A percentile compares a stretch with the other conserved stretches of the same genome.
These are phyloP conservation scores for Elsinoe fawcettii DNA, from an alignment of 2,329 filamentous ascomycete species.

Conservation along the genomic window DNA sequence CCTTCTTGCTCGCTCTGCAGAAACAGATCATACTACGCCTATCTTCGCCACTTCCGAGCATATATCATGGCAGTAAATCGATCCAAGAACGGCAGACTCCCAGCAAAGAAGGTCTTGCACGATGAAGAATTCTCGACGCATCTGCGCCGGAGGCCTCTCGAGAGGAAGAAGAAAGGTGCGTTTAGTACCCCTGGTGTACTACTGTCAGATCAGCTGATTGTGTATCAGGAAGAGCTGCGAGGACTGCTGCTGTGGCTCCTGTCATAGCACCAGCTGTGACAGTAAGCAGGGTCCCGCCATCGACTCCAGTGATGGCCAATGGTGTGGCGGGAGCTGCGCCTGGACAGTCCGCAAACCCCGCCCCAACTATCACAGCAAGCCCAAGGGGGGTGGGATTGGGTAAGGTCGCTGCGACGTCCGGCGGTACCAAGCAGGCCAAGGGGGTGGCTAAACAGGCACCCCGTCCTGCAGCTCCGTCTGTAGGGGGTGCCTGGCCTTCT, in stretches of 20 bases:
- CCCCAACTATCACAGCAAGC: too few relatives aligned
- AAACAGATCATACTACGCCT: conserved; percentile 5
- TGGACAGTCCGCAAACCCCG: not conserved
- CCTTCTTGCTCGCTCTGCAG: conserved; percentile 15
- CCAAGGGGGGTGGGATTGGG: not conserved
- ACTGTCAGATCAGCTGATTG: not conserved
- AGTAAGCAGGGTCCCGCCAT: not conserved
- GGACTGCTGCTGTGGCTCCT: not conserved
- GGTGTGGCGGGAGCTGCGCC: not conserved
- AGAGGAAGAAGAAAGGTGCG: not conserved
- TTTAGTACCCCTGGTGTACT: not conserved
- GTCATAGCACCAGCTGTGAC: not conserved
- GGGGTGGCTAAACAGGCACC: not conserved
- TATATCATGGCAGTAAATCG: conserved; percentile 1
- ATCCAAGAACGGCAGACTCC: not conserved
- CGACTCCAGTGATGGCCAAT: not conserved
- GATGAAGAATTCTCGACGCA: not conserved
- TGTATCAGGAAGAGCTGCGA: not conserved
- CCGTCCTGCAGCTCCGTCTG: not conserved
- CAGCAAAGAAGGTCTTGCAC: not conserved
- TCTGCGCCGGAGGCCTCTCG: not conserved
- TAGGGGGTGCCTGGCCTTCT: conserved; percentile 15
- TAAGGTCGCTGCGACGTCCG: not conserved
- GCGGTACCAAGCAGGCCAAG: not conserved
- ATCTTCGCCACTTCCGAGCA: conserved; percentile 6